Conservation (phyloP, 139 green algal genomes). For the Eudorina sp. region DNA sequence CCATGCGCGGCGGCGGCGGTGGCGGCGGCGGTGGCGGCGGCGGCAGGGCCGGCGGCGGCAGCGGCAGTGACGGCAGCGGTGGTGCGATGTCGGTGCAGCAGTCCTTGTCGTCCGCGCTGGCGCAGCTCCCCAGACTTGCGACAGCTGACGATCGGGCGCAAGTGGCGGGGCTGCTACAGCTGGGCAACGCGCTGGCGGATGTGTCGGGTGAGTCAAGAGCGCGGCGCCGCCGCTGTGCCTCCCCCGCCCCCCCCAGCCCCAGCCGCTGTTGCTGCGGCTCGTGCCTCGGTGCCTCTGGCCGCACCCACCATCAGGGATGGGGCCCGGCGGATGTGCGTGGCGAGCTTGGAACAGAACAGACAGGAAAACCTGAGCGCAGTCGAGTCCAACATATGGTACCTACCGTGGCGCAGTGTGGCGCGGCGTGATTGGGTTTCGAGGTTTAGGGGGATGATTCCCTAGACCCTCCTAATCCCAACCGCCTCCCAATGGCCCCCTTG, state of each 20-base stretch:
- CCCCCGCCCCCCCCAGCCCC: neutral
- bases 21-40: neutral
- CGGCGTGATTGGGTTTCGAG: too few relatives aligned
- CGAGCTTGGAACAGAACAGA: too few relatives aligned
- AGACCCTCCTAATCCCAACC: too few relatives aligned
- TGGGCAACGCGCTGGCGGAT: constrained; percentile 27
- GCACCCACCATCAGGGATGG: too few relatives aligned
- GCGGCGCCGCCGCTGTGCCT: neutral
- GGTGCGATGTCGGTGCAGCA: constrained; percentile 14
- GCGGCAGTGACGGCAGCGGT: neutral
- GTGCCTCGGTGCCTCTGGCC: too few relatives aligned
- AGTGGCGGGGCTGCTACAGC: constrained; percentile 28
- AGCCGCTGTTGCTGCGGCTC: too few relatives aligned
- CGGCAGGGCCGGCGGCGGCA: neutral
- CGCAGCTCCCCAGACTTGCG: constrained; percentile 10
- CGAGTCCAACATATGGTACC: too few relatives aligned
- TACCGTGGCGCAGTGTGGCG: too few relatives aligned
- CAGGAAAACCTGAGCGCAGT: too few relatives aligned
- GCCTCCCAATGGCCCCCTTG: too few relatives aligned
- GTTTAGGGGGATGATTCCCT: too few relatives aligned
- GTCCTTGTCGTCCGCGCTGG: constrained; percentile 21
- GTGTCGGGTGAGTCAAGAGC: constrained; percentile 19
- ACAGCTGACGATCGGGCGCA: constrained; percentile 19
- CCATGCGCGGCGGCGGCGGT: neutral
- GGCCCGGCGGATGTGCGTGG: too few relatives aligned